Evolutionary conservation across 306 rosid genomes (phyloP), one percentile per base, ranked within the genome.

Genomic region (Carpinus fangiana): DNA sequence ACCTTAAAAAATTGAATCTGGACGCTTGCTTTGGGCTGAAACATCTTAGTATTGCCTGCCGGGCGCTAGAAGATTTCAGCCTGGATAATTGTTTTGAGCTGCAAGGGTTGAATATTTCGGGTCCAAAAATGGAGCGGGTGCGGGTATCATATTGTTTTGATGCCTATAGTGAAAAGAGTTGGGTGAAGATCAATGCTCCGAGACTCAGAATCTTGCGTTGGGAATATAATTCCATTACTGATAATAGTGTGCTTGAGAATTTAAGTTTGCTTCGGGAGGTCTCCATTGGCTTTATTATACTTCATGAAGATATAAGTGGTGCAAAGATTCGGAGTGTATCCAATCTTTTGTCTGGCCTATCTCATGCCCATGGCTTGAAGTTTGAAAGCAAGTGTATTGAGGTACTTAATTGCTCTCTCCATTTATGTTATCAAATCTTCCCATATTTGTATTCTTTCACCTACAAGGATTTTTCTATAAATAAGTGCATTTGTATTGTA

Each of bases 351-450:
- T 73, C 78, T 56, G 96, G 85, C 14, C 70, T 90, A n/a, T 86
- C 91, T 81, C 84, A 47, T 62, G 89, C 74, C 20, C 88, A 71
- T 70, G 78, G 80, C 66, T 84, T 92, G 80, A 79, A 73, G 55
- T 83, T 93, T 45, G 84, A 88, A 62, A 85, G 74, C 59, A 83
- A 85, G 36, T 86, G 85, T 71, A 41, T 93, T 65, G 93, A 93
- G 95, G 98, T 93, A 87, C 70, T 16, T 21, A 70, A 73, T 50
- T 26, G 54, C 2, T 8, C 11, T 47, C 34, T 31, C 34, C 34
- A 31, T 31, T 31, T 31, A 31, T 31, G 34, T 31, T 31, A 31
- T 31, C 34, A 31, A 31, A 31, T 31, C 34, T 31, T 31, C 2
- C 34, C 34, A 31, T 31, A 31, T 31, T 31, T 31, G 34, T 31